phyloP scores from a whole-genome alignment of 768 basidiomycete genomes.

The Favolaschia claudopus region DNA sequence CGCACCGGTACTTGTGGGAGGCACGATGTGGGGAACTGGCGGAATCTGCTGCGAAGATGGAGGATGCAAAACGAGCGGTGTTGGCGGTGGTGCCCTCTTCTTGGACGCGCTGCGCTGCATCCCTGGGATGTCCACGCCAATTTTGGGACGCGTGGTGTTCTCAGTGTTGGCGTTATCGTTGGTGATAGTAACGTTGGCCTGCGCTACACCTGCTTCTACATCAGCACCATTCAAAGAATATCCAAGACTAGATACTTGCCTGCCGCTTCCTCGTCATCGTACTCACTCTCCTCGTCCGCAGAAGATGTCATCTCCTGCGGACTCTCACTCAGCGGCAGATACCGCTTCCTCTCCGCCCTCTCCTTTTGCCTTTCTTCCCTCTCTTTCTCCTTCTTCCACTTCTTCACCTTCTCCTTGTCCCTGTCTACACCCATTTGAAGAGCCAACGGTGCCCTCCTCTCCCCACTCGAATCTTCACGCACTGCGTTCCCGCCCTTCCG shows the following conservation, averaged over 20 bases:
- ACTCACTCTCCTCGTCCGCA: conserved; percentile 35
- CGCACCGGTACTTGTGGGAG: too few species aligned
- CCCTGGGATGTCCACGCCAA: conserved; percentile 41
- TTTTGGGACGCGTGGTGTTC: conserved; percentile 41
- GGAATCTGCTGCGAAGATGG: not conserved
- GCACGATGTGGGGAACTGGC: not conserved
- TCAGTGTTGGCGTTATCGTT: conserved; percentile 33
- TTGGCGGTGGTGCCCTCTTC: conserved; percentile 27
- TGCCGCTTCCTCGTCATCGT: conserved; percentile 42
- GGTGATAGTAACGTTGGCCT: conserved; percentile 9
- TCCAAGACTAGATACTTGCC: conserved; percentile 62
- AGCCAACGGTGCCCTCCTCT: conserved; percentile 26
- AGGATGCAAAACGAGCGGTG: conserved; percentile 18
- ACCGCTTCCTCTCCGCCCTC: conserved; percentile 31
- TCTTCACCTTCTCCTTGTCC: conserved; percentile 29
- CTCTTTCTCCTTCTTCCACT: conserved; percentile 33
- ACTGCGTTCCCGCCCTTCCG: conserved; percentile 61
- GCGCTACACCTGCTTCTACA: conserved; percentile 44
- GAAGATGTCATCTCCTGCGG: conserved; percentile 14
- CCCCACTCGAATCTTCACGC: conserved; percentile 38
- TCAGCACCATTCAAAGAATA: conserved; percentile 74
- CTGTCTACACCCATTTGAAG: conserved; percentile 24
- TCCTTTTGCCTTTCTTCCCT: conserved; percentile 19
- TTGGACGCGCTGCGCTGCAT: conserved; percentile 45
- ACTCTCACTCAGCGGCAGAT: conserved; percentile 44